A percentile compares a stretch with the other conserved stretches of the same genome.
phyloP scores from a whole-genome alignment of 2,329 filamentous ascomycete genomes.

The Ophiosphaerella korrae region DNA sequence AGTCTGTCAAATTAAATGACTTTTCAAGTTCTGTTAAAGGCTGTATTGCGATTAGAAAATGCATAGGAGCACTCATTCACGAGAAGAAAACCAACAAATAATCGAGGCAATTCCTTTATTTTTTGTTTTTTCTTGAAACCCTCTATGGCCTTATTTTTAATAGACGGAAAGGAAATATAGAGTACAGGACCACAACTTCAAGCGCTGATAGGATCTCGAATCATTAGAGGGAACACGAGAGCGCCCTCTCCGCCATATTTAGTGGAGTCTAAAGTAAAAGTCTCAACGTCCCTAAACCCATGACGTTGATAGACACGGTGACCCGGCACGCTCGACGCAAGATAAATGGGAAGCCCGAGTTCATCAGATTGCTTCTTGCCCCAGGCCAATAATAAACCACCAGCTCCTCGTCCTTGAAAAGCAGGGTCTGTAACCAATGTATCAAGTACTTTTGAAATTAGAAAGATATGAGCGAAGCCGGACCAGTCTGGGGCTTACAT shows the following conservation, averaged over 20 bases:
- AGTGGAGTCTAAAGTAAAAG: slow-evolving; percentile 21
- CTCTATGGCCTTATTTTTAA: no score
- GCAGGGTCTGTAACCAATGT: slow-evolving; percentile 35
- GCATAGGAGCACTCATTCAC: no score
- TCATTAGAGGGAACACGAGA: slow-evolving; percentile 31
- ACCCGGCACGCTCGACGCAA: slow-evolving; percentile 28
- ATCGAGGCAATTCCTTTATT: no score
- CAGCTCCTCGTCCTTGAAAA: slow-evolving; percentile 30
- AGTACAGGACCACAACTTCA: no score
- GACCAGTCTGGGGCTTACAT: slow-evolving; percentile 20
- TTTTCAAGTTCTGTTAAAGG: no score
- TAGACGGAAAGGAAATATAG: no score
- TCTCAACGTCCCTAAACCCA: slow-evolving; percentile 30
- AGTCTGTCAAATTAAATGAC: no score
- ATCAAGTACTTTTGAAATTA: slow-evolving; percentile 28
- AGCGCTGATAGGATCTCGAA: slow-evolving; percentile 13
- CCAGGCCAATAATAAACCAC: slow-evolving; percentile 26
- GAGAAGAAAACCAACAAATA: no score
- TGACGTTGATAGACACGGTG: slow-evolving; percentile 32
- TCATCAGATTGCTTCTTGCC: slow-evolving; percentile 29
- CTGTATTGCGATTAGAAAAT: no score
- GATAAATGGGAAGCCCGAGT: slow-evolving; percentile 27
- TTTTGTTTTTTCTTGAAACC: no score
- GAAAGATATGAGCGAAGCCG: background rate
- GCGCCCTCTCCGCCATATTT: slow-evolving; percentile 16